Conservation (phyloP, 768 basidiomycete genomes). For the Leccinum imitatum region DNA sequence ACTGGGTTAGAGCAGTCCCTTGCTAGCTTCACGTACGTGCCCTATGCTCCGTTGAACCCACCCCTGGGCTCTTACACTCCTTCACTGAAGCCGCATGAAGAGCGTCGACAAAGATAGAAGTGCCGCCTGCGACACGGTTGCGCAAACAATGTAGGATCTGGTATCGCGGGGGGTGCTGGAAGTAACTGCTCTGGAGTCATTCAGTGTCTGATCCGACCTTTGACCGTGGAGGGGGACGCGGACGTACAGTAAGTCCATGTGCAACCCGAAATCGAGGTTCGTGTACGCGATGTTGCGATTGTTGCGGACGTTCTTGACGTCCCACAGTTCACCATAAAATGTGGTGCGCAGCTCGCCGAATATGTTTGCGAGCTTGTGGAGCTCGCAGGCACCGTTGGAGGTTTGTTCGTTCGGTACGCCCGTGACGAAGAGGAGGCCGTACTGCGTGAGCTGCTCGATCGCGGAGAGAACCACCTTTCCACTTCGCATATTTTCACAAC, state of each 20-base stretch:
- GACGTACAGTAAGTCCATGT: conserved; percentile 89
- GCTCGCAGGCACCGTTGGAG: conserved; percentile 59
- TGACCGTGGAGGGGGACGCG: neutral
- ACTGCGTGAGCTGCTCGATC: conserved; percentile 66
- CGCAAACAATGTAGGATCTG: conserved; percentile 91
- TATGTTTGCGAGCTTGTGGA: conserved; percentile 57
- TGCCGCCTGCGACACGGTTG: conserved; percentile 80
- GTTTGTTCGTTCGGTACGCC: conserved; percentile 68
- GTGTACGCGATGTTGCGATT: conserved; percentile 96
- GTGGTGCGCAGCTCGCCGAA: conserved; percentile 83
- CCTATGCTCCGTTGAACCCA: neutral
- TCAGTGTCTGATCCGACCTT: neutral
- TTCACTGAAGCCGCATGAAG: conserved; percentile 54
- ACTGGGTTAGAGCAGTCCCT: conserved; percentile 75
- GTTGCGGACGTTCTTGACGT: conserved; percentile 73
- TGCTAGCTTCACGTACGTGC: conserved; percentile 81
- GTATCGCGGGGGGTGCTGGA: conserved; percentile 86
- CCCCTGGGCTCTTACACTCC: neutral
- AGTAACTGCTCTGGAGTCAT: conserved; percentile 58
- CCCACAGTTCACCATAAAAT: conserved; percentile 89
- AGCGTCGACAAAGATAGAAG: conserved; percentile 85
- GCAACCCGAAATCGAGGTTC: conserved; percentile 80
- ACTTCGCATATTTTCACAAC: no score
- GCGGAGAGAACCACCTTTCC: conserved; percentile 36
- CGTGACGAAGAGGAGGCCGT: conserved; percentile 72